Evolutionary conservation across 1,284 basidiomycete species (phyloP), one percentile per base, ranked within the genome.

Genomic region (Moesziomyces antarcticus): DNA sequence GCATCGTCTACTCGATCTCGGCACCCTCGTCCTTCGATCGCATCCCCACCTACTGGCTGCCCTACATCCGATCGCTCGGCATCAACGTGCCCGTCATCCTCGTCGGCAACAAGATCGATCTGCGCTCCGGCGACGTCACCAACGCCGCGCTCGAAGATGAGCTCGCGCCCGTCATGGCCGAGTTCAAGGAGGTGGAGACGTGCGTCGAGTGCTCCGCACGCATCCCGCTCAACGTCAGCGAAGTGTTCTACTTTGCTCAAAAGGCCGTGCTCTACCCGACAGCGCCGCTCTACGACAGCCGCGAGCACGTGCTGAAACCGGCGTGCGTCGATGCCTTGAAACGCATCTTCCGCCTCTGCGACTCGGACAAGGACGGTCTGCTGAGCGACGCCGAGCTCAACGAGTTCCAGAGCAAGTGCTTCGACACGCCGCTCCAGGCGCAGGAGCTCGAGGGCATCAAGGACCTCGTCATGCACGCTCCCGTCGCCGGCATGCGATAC

Each of bases 161-260:
- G 58, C 67, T 84, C n/a, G 81, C 80, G 3, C 82, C 82, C 9
- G 71, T 84, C 50, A 84, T 84, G 82, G 72, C 75, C 46, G 82
- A 84, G 57, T 84, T 84, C 72, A 81, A 82, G 51, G 82, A 82
- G 48, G 94, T 98, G 53, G 95, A 99, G 85, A 98, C 96, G 25
- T 98, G 95, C 80, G 93, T 99, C 35, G 96, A 98, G 86, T 97
- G 94, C 84, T 96, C 93, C 11, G 94, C 95, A 0, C 91, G 92
- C 79, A 87, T 81, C 25, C 73, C 72, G 11, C 74, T 81, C 91
- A 99, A 99, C 85, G 92, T 99, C 51, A 95, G 94, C 33, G 96
- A 97, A 85, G 93, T 97, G n/a, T 97, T 99, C 86, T 98, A 97
- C 85, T 98, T 97, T 85, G 96, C 97, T 0, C 96, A 97, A 85